Percentiles rank a stretch among this genome's conserved stretches.
These are phyloP conservation scores for Cyberlindnera mycetangii DNA, from an alignment of 805 yeast genomes.

Conservation along the genomic window DNA sequence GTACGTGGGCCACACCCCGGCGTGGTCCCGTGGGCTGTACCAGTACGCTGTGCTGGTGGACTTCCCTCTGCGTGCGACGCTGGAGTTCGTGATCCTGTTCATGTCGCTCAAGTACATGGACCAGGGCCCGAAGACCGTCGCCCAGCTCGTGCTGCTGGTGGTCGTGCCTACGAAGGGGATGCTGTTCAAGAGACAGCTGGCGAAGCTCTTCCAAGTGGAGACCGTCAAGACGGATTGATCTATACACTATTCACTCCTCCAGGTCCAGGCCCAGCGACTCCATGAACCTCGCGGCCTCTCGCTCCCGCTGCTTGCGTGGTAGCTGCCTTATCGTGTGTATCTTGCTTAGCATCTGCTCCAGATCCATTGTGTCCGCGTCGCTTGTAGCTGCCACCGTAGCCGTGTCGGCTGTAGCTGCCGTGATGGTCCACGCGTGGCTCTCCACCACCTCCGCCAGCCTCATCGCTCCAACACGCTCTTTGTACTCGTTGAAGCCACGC, in stretches of 20 bases:
- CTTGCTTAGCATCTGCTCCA: slow-evolving; percentile 13
- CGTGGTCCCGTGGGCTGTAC: slow-evolving; percentile 3
- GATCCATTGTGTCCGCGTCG: slow-evolving; percentile 9
- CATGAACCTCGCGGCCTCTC: slow-evolving; percentile 14
- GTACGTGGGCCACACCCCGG: slow-evolving; percentile 13
- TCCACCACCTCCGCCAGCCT: slow-evolving; percentile 46
- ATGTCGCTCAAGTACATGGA: slow-evolving; percentile 15
- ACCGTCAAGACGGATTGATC: slow-evolving; percentile 10
- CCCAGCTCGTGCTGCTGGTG: slow-evolving; percentile 12
- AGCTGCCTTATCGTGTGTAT: slow-evolving; percentile 9
- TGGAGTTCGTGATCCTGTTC: slow-evolving; percentile 23
- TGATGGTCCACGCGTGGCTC: slow-evolving; percentile 43
- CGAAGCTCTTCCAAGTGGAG: slow-evolving; percentile 12
- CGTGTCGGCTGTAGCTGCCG: neutral
- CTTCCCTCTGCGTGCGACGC: slow-evolving; percentile 14
- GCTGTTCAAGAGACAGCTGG: slow-evolving; percentile 17
- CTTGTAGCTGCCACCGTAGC: neutral
- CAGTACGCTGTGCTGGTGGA: slow-evolving; percentile 9
- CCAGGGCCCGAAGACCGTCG: neutral
- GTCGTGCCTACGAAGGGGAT: slow-evolving; percentile 20
- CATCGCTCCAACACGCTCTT: slow-evolving; percentile 41
- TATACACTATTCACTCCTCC: too few relatives aligned
- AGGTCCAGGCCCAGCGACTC: too few relatives aligned
- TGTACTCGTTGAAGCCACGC: slow-evolving; percentile 38
- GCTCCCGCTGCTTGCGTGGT: slow-evolving; percentile 10